Conservation (phyloP, 225 moss, liverwort and hornwort genomes). For the Ulota crispa region DNA sequence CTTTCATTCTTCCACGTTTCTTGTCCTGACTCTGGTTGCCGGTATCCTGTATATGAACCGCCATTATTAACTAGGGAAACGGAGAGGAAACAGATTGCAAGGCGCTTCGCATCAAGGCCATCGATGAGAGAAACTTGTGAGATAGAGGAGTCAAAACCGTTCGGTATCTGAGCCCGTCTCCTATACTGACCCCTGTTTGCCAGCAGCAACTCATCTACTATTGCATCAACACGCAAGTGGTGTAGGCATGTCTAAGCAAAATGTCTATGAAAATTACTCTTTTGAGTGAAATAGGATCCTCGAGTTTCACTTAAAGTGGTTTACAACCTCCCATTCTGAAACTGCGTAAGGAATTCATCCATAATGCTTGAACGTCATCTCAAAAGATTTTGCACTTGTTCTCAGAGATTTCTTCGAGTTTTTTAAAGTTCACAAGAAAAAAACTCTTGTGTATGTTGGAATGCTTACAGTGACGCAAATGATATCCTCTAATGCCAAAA, state of each 20-base stretch:
- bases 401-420: background rate
- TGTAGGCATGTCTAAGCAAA: background rate
- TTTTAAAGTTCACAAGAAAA: background rate
- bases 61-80: slow-evolving; percentile 4
- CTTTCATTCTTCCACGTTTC: slow-evolving; percentile 94
- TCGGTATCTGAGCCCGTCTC: background rate
- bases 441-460: background rate
- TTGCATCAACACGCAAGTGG: background rate
- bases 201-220: background rate
- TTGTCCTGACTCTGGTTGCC: slow-evolving; percentile 96
- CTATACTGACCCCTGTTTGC: background rate
- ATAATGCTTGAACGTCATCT: background rate
- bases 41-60: slow-evolving; percentile 55
- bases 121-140: background rate
- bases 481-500: background rate
- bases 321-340: background rate
- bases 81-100: background rate
- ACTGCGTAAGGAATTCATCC: background rate
- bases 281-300: background rate
- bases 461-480: background rate
- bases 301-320: background rate
- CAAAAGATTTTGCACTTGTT: background rate
- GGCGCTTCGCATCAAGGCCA: background rate
- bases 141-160: background rate
- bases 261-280: background rate